Evolutionary conservation across 768 basidiomycete genomes (phyloP).

Genomic region (Agaricus subrufescens): DNA sequence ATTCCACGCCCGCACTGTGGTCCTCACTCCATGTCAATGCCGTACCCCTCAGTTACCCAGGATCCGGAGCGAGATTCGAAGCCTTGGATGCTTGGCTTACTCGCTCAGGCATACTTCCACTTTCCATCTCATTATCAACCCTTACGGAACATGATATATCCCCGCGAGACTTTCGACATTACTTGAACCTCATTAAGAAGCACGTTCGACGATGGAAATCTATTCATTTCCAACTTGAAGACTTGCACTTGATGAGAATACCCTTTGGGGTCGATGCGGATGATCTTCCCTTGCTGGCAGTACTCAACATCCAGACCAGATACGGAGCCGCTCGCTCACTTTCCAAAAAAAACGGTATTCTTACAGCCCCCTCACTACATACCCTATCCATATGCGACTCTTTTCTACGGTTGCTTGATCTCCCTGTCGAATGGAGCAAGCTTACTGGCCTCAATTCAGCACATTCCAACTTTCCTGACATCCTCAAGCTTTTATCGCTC

Average conservation of each 20-base stretch:
- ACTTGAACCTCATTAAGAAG: not conserved
- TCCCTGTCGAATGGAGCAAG: not conserved
- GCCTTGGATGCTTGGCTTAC: not conserved
- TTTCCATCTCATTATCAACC: not conserved
- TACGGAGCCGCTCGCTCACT: not conserved
- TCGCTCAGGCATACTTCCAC: not conserved
- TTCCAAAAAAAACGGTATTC: not conserved
- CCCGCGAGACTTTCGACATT: not conserved
- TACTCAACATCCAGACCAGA: not conserved
- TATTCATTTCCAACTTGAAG: not conserved
- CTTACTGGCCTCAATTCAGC: not conserved
- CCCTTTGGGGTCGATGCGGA: not conserved
- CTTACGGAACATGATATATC: not conserved
- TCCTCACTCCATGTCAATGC: slow-evolving; percentile 5
- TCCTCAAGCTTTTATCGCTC: too few species aligned
- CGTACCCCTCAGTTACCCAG: not conserved
- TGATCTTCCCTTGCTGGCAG: not conserved
- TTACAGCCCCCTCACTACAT: not conserved
- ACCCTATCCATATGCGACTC: not conserved
- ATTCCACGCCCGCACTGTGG: slow-evolving; percentile 9
- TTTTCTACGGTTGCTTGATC: not conserved
- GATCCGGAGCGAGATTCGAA: not conserved
- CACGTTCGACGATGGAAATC: not conserved
- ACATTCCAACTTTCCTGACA: too few species aligned
- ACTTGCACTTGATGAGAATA: not conserved